These are phyloP conservation scores for Dictyophora rubrovolvata DNA, from an alignment of 768 basidiomycete genomes.

Conservation along the genomic window DNA sequence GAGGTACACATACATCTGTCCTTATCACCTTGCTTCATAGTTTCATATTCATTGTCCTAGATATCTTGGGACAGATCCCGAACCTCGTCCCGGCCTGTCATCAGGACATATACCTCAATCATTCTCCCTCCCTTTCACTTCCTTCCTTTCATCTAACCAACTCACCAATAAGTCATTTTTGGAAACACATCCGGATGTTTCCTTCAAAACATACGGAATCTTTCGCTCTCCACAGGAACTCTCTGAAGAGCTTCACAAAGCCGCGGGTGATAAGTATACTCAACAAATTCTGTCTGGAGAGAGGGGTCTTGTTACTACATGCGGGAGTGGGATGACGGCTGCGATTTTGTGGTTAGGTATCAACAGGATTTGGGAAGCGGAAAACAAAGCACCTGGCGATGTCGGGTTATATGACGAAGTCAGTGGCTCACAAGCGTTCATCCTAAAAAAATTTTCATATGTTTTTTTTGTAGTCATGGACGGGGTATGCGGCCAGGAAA, in stretches of 20 bases:
- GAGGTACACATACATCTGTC: conserved; percentile 39
- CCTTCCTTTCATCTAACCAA: conserved; percentile 46
- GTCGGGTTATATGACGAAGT: conserved; percentile 92
- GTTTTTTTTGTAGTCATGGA: conserved; percentile 70
- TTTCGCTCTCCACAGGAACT: conserved; percentile 51
- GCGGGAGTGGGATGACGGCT: conserved; percentile 99
- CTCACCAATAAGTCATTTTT: conserved; percentile 20
- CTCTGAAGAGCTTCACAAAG: conserved; percentile 45
- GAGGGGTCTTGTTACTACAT: conserved; percentile 58
- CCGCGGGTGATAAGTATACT: conserved; percentile 48
- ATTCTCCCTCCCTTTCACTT: conserved; percentile 71
- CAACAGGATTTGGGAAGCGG: conserved; percentile 57
- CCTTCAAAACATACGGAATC: conserved; percentile 25
- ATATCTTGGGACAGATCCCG: conserved; percentile 71
- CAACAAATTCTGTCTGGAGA: conserved; percentile 51
- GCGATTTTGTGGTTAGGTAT: conserved; percentile 81
- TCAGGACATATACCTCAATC: conserved; percentile 92
- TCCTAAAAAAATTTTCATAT: background rate
- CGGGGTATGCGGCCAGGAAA: conserved; percentile 74
- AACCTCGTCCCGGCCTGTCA: conserved; percentile 79
- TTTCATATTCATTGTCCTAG: conserved; percentile 28
- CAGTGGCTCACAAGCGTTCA: conserved; percentile 16
- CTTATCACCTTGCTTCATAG: background rate
- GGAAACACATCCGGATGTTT: conserved; percentile 36
- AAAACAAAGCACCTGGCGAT: conserved; percentile 20